Percentiles rank a stretch among this genome's conserved stretches.
phyloP scores from a whole-genome alignment of 352 stramenopile species.

The Globisporangium orthogonon region DNA sequence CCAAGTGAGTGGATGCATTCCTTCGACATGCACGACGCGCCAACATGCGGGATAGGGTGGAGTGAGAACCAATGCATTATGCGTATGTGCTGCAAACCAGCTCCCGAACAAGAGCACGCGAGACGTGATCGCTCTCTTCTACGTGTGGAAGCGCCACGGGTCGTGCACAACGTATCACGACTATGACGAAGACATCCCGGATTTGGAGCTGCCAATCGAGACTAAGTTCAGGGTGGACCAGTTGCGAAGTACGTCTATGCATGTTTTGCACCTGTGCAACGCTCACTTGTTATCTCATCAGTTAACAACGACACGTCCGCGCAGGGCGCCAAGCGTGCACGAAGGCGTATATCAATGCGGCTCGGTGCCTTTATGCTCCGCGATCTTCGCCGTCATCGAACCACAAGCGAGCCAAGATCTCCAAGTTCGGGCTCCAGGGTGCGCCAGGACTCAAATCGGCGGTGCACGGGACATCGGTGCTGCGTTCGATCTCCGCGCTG shows the following conservation, averaged over 20 bases:
- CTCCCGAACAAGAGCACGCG: conserved; percentile 54
- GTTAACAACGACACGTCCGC: neutral
- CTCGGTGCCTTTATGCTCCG: conserved; percentile 43
- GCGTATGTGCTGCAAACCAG: conserved; percentile 15
- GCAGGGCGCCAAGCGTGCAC: conserved; percentile 58
- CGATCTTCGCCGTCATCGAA: conserved; percentile 23
- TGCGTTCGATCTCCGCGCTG: conserved; percentile 25
- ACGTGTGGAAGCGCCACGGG: conserved; percentile 84
- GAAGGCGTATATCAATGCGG: conserved; percentile 60
- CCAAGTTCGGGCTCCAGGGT: conserved; percentile 51
- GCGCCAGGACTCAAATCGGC: conserved; percentile 40
- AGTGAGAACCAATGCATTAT: neutral
- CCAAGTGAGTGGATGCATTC: conserved; percentile 26
- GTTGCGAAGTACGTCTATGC: conserved; percentile 42
- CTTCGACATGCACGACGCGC: too few relatives aligned
- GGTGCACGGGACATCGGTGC: conserved; percentile 33
- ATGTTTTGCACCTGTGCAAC: neutral
- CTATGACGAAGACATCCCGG: conserved; percentile 39
- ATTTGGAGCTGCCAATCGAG: conserved; percentile 45
- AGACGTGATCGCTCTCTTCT: conserved; percentile 77
- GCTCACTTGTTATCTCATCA: neutral
- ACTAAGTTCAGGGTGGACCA: conserved; percentile 55
- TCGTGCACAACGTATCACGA: conserved; percentile 32
- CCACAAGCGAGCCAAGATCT: conserved; percentile 42
- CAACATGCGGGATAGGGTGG: neutral